These are phyloP conservation scores for Wolfiporia cocos DNA, from an alignment of 1,284 basidiomycete species.

Conservation along the genomic window DNA sequence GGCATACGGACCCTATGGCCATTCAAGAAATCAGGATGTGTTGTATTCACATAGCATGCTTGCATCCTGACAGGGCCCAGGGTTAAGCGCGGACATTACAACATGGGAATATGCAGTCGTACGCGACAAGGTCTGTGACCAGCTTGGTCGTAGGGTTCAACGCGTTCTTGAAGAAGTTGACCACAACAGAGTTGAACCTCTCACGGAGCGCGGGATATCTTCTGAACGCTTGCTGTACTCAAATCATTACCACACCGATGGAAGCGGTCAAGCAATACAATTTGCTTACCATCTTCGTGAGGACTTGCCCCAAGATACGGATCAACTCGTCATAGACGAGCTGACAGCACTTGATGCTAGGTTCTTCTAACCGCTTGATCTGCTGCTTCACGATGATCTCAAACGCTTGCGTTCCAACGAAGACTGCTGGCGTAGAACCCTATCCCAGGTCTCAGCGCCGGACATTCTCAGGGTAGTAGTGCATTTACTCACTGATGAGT, in stretches of 20 bases:
- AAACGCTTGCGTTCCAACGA: slow-evolving; percentile 95
- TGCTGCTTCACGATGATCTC: slow-evolving; percentile 99
- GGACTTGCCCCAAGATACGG: slow-evolving; percentile 87
- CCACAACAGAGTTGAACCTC: slow-evolving; percentile 90
- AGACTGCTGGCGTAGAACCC: slow-evolving; percentile 94
- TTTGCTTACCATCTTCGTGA: slow-evolving; percentile 80
- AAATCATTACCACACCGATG: slow-evolving; percentile 3
- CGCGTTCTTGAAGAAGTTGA: slow-evolving; percentile 92
- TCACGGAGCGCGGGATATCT: slow-evolving; percentile 93
- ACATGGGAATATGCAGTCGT: slow-evolving; percentile 23
- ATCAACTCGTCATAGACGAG: slow-evolving; percentile 97
- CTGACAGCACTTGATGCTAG: slow-evolving; percentile 87
- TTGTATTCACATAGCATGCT: slow-evolving; percentile 98
- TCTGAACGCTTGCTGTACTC: slow-evolving; percentile 81
- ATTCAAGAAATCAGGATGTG: slow-evolving; percentile 95
- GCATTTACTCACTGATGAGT: slow-evolving; percentile 88
- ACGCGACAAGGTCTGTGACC: slow-evolving; percentile 88
- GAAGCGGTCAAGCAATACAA: no score
- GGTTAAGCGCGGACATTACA: neutral
- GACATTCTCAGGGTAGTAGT: no score
- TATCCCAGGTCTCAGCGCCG: slow-evolving; percentile 23
- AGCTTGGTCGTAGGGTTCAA: slow-evolving; percentile 96
- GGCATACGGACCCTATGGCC: slow-evolving; percentile 70
- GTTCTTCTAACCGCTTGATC: slow-evolving; percentile 94
- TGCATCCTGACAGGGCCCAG: slow-evolving; percentile 78